Conservation (phyloP, 148 eudicot genomes). For the Rhododendron henanense region DNA sequence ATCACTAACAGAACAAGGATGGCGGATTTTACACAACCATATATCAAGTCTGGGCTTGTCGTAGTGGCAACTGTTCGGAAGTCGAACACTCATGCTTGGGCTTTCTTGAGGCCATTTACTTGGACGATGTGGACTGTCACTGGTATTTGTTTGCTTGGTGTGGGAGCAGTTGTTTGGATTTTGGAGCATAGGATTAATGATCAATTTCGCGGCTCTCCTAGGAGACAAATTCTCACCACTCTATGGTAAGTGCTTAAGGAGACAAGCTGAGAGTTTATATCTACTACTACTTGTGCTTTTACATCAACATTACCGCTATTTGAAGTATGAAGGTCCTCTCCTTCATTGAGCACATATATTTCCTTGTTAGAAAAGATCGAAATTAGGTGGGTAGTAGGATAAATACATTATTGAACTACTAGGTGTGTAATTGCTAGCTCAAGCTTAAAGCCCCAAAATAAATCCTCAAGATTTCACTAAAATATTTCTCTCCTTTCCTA, state of each 20-base stretch:
- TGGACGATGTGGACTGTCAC: constrained; percentile 50
- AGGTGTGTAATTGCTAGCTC: neutral
- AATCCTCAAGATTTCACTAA: neutral
- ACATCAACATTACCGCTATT: neutral
- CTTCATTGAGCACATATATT: neutral
- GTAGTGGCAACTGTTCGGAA: constrained; percentile 55
- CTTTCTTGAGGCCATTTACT: constrained; percentile 59
- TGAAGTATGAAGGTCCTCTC: neutral
- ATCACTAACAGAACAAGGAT: constrained; percentile 44
- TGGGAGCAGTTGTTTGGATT: constrained; percentile 57
- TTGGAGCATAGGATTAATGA: constrained; percentile 64
- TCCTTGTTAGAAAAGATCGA: neutral
- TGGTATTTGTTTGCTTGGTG: constrained; percentile 34
- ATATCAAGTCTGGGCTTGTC: constrained; percentile 39
- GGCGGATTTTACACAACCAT: constrained; percentile 71
- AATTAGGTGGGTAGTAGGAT: neutral
- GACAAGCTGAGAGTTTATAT: neutral
- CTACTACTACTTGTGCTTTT: neutral
- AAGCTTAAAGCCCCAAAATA: neutral
- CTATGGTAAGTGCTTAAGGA: constrained; percentile 17
- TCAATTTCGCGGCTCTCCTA: constrained; percentile 78
- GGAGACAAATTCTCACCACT: constrained; percentile 25
- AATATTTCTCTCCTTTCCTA: neutral
- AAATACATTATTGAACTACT: neutral
- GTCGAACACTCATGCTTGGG: constrained; percentile 42